Evolutionary conservation across 1,139 yeast species (phyloP), one percentile per base, ranked within the genome.

Genomic region (Casaregolazyma lundiana): DNA sequence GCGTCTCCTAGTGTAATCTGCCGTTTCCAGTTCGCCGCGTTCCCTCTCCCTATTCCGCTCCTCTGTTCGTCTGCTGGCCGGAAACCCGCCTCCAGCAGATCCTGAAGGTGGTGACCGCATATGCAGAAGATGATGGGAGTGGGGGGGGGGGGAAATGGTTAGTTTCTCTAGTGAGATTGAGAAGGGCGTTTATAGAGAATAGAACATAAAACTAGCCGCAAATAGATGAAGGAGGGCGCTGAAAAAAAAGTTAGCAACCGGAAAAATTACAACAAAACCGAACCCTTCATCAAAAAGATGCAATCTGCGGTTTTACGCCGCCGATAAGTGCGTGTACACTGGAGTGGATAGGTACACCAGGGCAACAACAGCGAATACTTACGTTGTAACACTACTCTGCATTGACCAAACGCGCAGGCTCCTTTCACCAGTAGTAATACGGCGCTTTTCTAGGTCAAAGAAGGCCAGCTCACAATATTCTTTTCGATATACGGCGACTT

Each of bases 11-110:
- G 61, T 61, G 46, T 61, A 61, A 42, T 61, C 64, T 2, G 63
- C 62, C 2, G 63, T 62, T 43, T 59, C 64, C n/a, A 60, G 51
- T 29, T 61, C 64, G 11, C 64, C 50, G 36, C 63, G 47, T 24
- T 60, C 61, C 19, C 64, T 58, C 17, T 58, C 61, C 44, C 55
- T 52, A 44, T 58, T 55, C 26, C 64, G 54, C 34, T 60, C 64
- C 38, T 58, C 62, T 17, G 53, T 32, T 20, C 60, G 54, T 34
- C 59, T 34, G 8, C 45, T 38, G 29, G 47, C 48, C 32, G 45
- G 29, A 26, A 24, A 42, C 9, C 39, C 42, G 6, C 41, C 22
- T 16, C 30, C n/a, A 34, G 22, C 41, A 11, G 35, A 26, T 24
- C 37, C 43, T 13, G 43, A 30, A 11, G 37, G 35, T 11, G 43